phyloP scores from a whole-genome alignment of 345 rosid genomes.

The Citrus cavaleriei region DNA sequence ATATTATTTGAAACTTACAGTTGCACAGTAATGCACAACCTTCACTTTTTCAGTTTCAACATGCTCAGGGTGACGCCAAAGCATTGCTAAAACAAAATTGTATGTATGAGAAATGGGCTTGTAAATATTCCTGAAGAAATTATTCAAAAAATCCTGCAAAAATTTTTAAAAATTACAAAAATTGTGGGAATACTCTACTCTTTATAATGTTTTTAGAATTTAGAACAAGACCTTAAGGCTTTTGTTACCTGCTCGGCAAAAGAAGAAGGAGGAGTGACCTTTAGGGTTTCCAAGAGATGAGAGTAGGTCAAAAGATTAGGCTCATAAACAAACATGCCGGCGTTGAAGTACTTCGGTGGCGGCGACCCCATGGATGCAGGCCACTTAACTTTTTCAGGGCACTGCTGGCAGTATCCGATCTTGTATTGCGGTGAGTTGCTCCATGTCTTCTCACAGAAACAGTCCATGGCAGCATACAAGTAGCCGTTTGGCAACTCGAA shows the following conservation, averaged over 20 bases:
- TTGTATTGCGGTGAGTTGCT: constrained; percentile 36
- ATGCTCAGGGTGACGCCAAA: constrained; percentile 70
- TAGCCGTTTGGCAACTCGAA: constrained; percentile 44
- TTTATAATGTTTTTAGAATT: no score
- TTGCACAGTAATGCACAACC: constrained; percentile 66
- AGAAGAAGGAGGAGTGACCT: constrained; percentile 41
- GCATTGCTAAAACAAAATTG: constrained; percentile 56
- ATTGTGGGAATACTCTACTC: no score
- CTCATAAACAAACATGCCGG: constrained; percentile 62
- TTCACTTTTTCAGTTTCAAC: constrained; percentile 40
- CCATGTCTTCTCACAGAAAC: constrained; percentile 63
- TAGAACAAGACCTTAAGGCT: neutral
- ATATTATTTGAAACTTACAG: constrained; percentile 22
- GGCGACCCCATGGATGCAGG: constrained; percentile 33
- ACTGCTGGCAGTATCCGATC: constrained; percentile 66
- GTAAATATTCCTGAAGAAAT: constrained; percentile 46
- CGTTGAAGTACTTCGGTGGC: constrained; percentile 63
- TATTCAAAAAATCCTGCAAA: constrained; percentile 56
- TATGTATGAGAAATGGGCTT: constrained; percentile 44
- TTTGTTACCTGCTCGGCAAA: constrained; percentile 67
- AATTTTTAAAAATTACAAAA: neutral
- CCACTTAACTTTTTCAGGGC: constrained; percentile 55
- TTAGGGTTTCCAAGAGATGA: constrained; percentile 36
- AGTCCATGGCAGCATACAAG: constrained; percentile 62
- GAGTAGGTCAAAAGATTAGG: constrained; percentile 41